Base-by-base conservation (phyloP, 2,329 filamentous ascomycete genomes). In the Hymenoscyphus scutula region DNA sequence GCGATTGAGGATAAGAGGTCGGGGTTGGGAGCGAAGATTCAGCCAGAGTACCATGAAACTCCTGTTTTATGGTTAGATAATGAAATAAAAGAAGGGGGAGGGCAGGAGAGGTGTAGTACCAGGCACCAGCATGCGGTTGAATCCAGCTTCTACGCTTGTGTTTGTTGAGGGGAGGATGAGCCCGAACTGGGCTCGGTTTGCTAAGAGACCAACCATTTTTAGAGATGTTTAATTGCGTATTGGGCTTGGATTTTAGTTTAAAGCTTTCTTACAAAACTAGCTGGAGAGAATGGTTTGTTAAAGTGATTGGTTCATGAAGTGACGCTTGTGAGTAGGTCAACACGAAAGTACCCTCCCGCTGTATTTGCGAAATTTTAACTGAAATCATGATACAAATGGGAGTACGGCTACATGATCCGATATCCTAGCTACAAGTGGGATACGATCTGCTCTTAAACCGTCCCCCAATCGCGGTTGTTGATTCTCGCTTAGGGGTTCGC, bases 101-200 rank as follows among this genome's bases (percentile, higher is more conserved):
- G 67, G 17, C 8, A 25, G 25, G 6, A 32, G 5, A 23, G 8
- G 5, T 59, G 17, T 6, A 60, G 25, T 34, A 67, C 65, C 63
- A n/a, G 65, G 62, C 1, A 74, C 73, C 1, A 68, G 63, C 72
- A 74, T 74, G 61, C 71, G 69, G 55, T 69, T 69, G 64, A 73
- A 75, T 62, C 74, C 72, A 38, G 73, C 73, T 60, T 75, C 73
- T n/a, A 75, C 72, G 29, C 69, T 69, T 25, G 73, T 74, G 63
- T 75, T 74, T n/a, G 73, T 74, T 8, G 72, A 73, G 1, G 73
- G 72, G 29, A 75, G 64, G 56, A 74, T 74, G 10, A 75, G 65
- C 19, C 72, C 73, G 58, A 74, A 74, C 27, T 71, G 63, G 30
- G 71, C 72, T 19, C 72, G 64, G 13, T 64, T 65, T 32, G 68